Base-by-base conservation (phyloP, 371 early-diverging fungal genomes). In the Saksenaea oblongispora region DNA sequence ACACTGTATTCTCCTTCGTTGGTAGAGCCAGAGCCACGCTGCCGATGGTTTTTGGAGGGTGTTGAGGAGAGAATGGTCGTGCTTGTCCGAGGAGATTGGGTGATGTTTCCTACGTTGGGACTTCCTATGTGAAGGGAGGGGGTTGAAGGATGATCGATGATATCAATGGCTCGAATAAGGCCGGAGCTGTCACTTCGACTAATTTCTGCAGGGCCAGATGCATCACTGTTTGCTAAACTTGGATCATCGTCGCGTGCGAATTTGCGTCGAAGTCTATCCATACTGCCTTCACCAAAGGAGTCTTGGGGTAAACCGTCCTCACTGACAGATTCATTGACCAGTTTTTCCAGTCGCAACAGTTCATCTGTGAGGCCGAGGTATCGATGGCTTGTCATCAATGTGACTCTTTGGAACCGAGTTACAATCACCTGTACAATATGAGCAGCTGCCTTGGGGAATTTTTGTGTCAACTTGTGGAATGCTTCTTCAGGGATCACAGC, bases 351-450 rank as follows among this genome's bases (percentile, higher is more conserved):
- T 18, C 87, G 79, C 34, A 97, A 76, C 2, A 97, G 81, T 61
- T 96, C 96, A 56, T 91, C 87, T n/a, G 93, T 90, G 56, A 97
- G 72, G 3, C 95, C 95, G 3, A 98, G 85, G 67, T 97, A 98
- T 35, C 91, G 87, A 71, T 94, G 89, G 62, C 97, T 88, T 7
- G 97, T 95, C 67, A 91, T 84, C 67, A 96, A 88, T 0, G 98
- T 97, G 36, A 97, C 98, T 2, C 99, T 86, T 72, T 97, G 96
- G 72, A 98, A 94, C 22, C 98, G 87, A 1, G 97, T 94, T 58
- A 98, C 72, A 58, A 98, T 96, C 37, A 98, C 97, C 67, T 95
- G 97, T 1, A 93, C 91, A 54, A 98, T 96, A 65, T 97, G 97
- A 18, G 97, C 95, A 1, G 93, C 95, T 0, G 98, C 93, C 65